A percentile compares a stretch with the other conserved stretches of the same genome.
phyloP scores from a whole-genome alignment of 2,329 filamentous ascomycete species.

The Fusarium mangiferae region DNA sequence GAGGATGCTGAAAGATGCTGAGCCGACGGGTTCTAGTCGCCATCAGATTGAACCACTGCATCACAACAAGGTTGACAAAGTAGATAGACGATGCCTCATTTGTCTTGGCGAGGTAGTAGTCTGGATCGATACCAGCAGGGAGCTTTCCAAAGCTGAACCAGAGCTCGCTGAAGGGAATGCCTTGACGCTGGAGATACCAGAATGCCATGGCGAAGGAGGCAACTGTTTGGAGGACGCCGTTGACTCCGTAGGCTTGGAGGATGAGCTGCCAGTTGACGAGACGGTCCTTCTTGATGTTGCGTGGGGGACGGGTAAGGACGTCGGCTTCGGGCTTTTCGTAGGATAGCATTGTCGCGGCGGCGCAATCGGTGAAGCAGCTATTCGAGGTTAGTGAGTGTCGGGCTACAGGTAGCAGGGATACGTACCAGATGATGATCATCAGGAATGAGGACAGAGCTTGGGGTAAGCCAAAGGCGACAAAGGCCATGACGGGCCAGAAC shows the following conservation, averaged over 20 bases:
- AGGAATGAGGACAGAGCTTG: slow-evolving; percentile 79
- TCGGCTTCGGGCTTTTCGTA: slow-evolving; percentile 83
- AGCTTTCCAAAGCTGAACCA: slow-evolving; percentile 75
- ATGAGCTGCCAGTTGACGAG: slow-evolving; percentile 80
- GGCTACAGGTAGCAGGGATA: fast-evolving
- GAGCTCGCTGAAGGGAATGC: slow-evolving; percentile 70
- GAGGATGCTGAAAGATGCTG: slow-evolving; percentile 78
- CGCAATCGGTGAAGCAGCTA: slow-evolving; percentile 80
- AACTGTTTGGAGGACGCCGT: slow-evolving; percentile 72
- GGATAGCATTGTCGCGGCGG: slow-evolving; percentile 76
- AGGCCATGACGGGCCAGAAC: slow-evolving; percentile 80
- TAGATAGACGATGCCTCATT: slow-evolving; percentile 79
- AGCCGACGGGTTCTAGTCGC: slow-evolving; percentile 73
- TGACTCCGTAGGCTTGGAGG: slow-evolving; percentile 76
- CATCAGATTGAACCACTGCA: slow-evolving; percentile 83
- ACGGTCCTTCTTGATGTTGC: slow-evolving; percentile 74
- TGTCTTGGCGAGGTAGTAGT: slow-evolving; percentile 64
- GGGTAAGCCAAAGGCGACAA: slow-evolving; percentile 76
- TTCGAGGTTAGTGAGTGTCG: slow-evolving; percentile 5
- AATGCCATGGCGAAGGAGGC: slow-evolving; percentile 72
- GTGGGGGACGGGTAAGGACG: slow-evolving; percentile 66
- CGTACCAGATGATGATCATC: slow-evolving; percentile 73
- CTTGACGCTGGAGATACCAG: slow-evolving; percentile 71
- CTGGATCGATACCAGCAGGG: slow-evolving; percentile 61
- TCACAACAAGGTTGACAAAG: slow-evolving; percentile 82